phyloP scores from a whole-genome alignment of 805 yeast species.

The Yarrowia bubula region DNA sequence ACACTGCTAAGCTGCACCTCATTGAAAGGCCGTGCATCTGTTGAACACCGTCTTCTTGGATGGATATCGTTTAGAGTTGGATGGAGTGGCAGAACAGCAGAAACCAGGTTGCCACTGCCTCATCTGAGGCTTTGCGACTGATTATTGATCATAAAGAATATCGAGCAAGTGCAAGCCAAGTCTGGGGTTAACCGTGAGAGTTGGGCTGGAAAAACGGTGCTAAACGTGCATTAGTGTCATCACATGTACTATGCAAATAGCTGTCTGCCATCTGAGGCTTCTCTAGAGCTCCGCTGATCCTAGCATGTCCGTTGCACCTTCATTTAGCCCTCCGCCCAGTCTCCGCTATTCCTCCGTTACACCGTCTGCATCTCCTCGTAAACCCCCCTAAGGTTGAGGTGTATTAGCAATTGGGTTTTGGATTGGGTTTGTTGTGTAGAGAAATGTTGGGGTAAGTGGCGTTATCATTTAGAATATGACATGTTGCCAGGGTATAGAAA shows the following conservation, averaged over 20 bases:
- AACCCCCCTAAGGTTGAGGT: slow-evolving; percentile 3
- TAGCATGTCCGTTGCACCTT: not conserved
- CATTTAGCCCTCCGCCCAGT: not conserved
- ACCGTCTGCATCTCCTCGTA: slow-evolving; percentile 14
- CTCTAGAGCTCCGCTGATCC: not conserved
- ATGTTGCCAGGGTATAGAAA: too few relatives aligned
- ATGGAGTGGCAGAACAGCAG: not conserved
- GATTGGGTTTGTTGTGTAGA: not conserved
- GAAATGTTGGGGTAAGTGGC: slow-evolving; percentile 13
- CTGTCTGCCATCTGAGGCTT: too few relatives aligned
- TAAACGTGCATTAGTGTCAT: not conserved
- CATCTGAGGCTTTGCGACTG: not conserved
- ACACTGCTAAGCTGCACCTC: too few relatives aligned
- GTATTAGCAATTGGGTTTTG: not conserved
- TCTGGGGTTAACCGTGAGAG: not conserved
- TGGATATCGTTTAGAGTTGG: not conserved
- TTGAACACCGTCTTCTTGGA: too few relatives aligned
- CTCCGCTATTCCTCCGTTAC: slow-evolving; percentile 15
- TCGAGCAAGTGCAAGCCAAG: not conserved
- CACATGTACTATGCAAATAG: not conserved
- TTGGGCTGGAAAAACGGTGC: not conserved
- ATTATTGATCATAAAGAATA: slow-evolving; percentile 9
- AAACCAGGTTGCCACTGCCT: not conserved
- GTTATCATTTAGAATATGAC: not conserved
- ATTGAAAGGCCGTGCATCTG: too few relatives aligned